These are phyloP conservation scores for Neonectria coccinea DNA, from an alignment of 2,329 filamentous ascomycete species.

Conservation along the genomic window DNA sequence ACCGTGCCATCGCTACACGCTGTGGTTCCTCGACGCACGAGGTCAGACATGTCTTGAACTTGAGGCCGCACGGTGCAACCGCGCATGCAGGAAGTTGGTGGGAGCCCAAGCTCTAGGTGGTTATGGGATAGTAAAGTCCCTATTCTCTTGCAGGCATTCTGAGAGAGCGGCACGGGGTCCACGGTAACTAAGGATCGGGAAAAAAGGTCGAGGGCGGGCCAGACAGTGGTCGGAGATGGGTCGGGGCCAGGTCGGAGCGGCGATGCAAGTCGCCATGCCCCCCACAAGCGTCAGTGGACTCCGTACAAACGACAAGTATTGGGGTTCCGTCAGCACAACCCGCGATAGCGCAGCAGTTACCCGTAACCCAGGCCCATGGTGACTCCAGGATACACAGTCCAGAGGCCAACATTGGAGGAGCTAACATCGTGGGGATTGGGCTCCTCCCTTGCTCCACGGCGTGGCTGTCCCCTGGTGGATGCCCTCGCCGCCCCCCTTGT, in stretches of 20 bases:
- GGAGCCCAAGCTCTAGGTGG: not conserved
- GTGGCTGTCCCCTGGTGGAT: constrained; percentile 8
- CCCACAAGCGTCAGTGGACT: constrained; percentile 13
- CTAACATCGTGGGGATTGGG: constrained; percentile 28
- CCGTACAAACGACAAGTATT: constrained; percentile 4
- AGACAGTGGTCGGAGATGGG: not conserved
- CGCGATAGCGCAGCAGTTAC: constrained; percentile 6
- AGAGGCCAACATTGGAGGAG: constrained; percentile 12
- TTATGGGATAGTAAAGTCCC: not conserved
- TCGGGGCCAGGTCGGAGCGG: not conserved
- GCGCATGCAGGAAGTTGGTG: not conserved
- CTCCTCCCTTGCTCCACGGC: constrained; percentile 5
- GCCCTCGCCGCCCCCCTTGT: constrained; percentile 30
- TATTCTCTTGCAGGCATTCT: constrained; percentile 1
- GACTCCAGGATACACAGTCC: constrained; percentile 5
- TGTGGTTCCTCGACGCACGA: constrained; percentile 8
- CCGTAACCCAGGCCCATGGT: not conserved
- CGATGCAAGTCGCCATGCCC: constrained; percentile 8
- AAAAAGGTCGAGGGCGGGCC: constrained; percentile 1
- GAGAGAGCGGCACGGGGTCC: not conserved
- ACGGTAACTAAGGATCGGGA: not conserved
- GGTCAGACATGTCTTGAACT: constrained; percentile 21
- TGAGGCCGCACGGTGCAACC: constrained; percentile 23
- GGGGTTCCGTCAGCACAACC: constrained; percentile 8
- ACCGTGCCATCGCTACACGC: constrained; percentile 15